phyloP scores from a whole-genome alignment of 2,329 filamentous ascomycete genomes.

The Acrocalymma vagum region DNA sequence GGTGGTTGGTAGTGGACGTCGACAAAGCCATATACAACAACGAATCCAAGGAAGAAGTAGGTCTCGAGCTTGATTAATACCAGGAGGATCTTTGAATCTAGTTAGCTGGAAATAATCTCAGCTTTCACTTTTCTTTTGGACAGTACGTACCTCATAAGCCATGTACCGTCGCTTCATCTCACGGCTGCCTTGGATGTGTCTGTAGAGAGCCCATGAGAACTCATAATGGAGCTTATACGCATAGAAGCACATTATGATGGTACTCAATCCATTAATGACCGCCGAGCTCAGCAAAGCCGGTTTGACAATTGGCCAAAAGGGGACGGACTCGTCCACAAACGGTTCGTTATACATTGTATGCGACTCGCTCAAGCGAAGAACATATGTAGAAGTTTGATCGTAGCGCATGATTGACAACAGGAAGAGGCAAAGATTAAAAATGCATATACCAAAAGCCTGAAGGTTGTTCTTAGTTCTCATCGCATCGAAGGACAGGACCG shows the following conservation, averaged over 20 bases:
- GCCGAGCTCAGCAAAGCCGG: constrained; percentile 11
- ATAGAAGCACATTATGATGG: constrained; percentile 11
- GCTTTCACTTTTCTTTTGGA: neutral
- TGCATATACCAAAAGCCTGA: constrained; percentile 27
- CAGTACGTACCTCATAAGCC: constrained; percentile 22
- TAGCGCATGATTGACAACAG: constrained; percentile 27
- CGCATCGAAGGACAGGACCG: constrained; percentile 30
- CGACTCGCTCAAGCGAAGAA: neutral
- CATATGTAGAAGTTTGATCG: constrained; percentile 12
- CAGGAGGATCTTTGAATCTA: constrained; percentile 18
- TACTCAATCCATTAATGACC: constrained; percentile 7
- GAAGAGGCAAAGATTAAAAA: constrained; percentile 27
- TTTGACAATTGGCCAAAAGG: constrained; percentile 13
- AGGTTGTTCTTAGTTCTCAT: constrained; percentile 32
- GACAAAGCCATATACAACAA: constrained; percentile 28
- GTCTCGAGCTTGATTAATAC: constrained; percentile 25
- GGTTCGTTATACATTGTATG: constrained; percentile 8
- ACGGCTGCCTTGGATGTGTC: constrained; percentile 21
- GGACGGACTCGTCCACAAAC: constrained; percentile 19
- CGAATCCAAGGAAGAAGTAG: constrained; percentile 30
- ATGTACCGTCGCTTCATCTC: constrained; percentile 17
- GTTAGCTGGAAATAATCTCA: constrained; percentile 1
- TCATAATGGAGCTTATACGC: constrained; percentile 18
- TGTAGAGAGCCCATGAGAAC: constrained; percentile 28
- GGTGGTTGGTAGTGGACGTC: constrained; percentile 29